Base-by-base conservation (phyloP, 371 early-diverging fungal species). In the Zancudomyces culisetae region DNA sequence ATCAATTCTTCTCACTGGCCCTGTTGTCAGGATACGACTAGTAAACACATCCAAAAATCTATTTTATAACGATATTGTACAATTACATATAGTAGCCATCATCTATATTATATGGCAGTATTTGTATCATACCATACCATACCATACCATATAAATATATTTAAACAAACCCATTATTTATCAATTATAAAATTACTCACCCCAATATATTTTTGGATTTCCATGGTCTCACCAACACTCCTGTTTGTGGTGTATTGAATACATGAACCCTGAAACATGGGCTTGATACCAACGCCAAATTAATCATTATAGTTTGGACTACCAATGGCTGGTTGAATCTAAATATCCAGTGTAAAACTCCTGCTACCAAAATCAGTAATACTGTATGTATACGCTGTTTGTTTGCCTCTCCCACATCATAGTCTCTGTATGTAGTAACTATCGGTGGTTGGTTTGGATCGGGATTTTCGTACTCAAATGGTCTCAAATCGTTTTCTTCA, bases 271-370 rank as follows among this genome's bases (percentile, higher is more conserved):
- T 73, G 54, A 85, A 79, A 23, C 80, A 69, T 64, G 79, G 83
- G 63, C 73, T 76, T 48, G 74, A 70, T 55, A 76, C 58, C 47
- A 85, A 60, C 63, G 79, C 78, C 71, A 81, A 77, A 64, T 85
- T 52, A 13, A 85, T 86, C 49, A 89, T 59, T 57, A 90, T 72
- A n/a, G 81, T 77, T 73, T 93, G 94, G 64, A 90, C 70, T 47
- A 90, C 70, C 43, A 93, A 68, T 22, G 91, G 91, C 57, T 90
- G 87, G 55, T 85, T 78, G 56, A 86, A 87, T 43, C 84, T 82
- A 67, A 79, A 90, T 67, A 87, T 78, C 70, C 79, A 83, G 70
- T 90, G 85, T 73, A 90, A 78, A 47, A 81, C 72, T 42, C 72
- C 71, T 61, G 89, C 80, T 56, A 89, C 71, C 45, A 70, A 70